Evolutionary conservation across 2,329 filamentous ascomycete genomes (phyloP).

Genomic region (Alternaria postmessia): DNA sequence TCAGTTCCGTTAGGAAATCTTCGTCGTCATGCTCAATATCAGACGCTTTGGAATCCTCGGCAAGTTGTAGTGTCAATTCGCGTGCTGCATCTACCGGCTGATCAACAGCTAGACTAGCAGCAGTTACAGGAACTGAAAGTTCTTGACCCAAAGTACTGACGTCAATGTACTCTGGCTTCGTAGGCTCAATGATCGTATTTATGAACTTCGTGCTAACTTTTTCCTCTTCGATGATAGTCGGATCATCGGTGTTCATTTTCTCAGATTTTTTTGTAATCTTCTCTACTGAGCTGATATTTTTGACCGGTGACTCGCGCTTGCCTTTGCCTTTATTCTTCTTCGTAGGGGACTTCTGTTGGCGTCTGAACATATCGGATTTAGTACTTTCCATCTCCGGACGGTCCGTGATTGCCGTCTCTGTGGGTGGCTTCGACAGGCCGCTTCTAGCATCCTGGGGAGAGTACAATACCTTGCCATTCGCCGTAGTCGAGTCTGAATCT

Average conservation of each 20-base stretch:
- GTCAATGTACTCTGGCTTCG: not conserved
- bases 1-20: not conserved
- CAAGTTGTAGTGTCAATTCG: not conserved
- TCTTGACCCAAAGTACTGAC: not conserved
- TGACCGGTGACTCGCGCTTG: not conserved
- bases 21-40: not conserved
- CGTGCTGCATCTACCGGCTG: not conserved
- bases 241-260: not conserved
- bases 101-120: not conserved
- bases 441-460: slow-evolving; percentile 50
- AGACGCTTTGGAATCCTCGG: not conserved
- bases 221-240: not conserved
- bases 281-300: not conserved
- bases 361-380: slow-evolving; percentile 28
- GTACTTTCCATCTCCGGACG: slow-evolving; percentile 19
- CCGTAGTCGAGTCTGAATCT: not conserved
- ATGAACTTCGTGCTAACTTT: not conserved
- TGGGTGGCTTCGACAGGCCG: slow-evolving; percentile 29
- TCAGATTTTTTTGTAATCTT: not conserved
- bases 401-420: slow-evolving; percentile 2
- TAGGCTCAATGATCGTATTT: not conserved
- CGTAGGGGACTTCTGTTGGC: slow-evolving; percentile 16
- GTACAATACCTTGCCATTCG: slow-evolving; percentile 25
- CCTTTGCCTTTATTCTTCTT: slow-evolving; percentile 13
- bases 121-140: too few species aligned